phyloP scores from a whole-genome alignment of 164 flowering plant genomes.

The Kalanchoe fedtschenkoi region DNA sequence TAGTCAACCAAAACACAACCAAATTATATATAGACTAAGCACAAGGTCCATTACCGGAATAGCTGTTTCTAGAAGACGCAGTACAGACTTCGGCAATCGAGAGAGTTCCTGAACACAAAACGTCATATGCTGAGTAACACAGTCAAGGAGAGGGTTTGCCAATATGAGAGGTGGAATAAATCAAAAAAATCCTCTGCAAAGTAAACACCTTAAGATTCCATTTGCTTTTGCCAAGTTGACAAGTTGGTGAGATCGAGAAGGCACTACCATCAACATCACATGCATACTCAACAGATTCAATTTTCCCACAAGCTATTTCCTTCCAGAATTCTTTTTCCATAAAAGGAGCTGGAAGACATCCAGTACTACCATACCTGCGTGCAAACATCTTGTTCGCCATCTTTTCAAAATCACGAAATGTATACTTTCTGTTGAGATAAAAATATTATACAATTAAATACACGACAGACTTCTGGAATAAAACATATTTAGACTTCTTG shows the following conservation, averaged over 20 bases:
- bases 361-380: constrained; percentile 83
- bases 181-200: neutral
- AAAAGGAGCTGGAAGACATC: constrained; percentile 75
- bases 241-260: constrained; percentile 76
- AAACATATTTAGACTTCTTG: too few relatives aligned
- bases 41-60: constrained; percentile 60
- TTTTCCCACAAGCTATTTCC: constrained; percentile 89
- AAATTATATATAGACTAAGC: neutral
- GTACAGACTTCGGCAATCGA: constrained; percentile 54
- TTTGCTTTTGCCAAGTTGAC: constrained; percentile 87
- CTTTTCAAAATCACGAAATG: constrained; percentile 92
- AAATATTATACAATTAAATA: neutral
- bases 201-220: constrained; percentile 90
- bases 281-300: constrained; percentile 92
- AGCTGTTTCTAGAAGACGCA: constrained; percentile 65
- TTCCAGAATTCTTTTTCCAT: constrained; percentile 97
- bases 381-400: constrained; percentile 95
- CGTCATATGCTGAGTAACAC: neutral
- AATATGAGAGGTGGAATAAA: neutral
- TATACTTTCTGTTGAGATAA: constrained; percentile 67
- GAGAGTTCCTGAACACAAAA: constrained; percentile 60
- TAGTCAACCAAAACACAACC: neutral
- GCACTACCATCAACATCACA: constrained; percentile 99
- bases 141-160: neutral
- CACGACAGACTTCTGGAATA: neutral